These are phyloP conservation scores for Quillaja saponaria DNA, from an alignment of 306 rosid genomes.

Conservation along the genomic window DNA sequence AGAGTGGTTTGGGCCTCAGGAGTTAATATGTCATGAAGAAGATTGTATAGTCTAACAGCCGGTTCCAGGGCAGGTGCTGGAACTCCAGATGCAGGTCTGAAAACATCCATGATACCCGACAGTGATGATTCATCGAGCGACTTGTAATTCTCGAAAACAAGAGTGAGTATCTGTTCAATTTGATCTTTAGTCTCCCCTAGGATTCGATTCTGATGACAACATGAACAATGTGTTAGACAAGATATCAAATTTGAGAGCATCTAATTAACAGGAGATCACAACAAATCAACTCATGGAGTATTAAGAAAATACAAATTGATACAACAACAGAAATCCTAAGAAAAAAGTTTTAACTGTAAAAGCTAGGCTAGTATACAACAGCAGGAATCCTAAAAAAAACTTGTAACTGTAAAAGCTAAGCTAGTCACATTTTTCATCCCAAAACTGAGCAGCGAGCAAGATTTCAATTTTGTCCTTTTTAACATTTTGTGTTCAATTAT, in stretches of 20 bases:
- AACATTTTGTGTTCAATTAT: no score
- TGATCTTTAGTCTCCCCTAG: constrained; percentile 94
- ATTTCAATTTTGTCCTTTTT: no score
- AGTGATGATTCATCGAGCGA: constrained; percentile 79
- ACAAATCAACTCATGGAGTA: constrained; percentile 18
- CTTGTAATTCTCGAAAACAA: constrained; percentile 87
- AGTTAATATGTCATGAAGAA: constrained; percentile 90
- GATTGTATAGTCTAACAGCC: constrained; percentile 85
- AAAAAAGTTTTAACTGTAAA: background rate
- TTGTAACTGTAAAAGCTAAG: background rate
- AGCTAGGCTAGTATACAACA: background rate
- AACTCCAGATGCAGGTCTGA: constrained; percentile 66
- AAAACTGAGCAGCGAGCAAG: no score
- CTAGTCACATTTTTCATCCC: background rate
- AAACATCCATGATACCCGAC: constrained; percentile 78
- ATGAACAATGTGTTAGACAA: constrained; percentile 34
- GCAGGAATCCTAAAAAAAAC: background rate
- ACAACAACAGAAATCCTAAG: background rate
- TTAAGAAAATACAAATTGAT: background rate
- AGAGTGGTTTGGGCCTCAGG: constrained; percentile 90
- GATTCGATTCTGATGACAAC: constrained; percentile 70
- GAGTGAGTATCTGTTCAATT: constrained; percentile 76
- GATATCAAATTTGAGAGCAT: constrained; percentile 8
- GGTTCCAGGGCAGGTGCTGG: constrained; percentile 92
- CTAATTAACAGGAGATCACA: constrained; percentile 15